Evolutionary conservation across 139 green algal genomes (phyloP), one percentile per base, ranked within the genome.

Genomic region (Picochlorum sp.): DNA sequence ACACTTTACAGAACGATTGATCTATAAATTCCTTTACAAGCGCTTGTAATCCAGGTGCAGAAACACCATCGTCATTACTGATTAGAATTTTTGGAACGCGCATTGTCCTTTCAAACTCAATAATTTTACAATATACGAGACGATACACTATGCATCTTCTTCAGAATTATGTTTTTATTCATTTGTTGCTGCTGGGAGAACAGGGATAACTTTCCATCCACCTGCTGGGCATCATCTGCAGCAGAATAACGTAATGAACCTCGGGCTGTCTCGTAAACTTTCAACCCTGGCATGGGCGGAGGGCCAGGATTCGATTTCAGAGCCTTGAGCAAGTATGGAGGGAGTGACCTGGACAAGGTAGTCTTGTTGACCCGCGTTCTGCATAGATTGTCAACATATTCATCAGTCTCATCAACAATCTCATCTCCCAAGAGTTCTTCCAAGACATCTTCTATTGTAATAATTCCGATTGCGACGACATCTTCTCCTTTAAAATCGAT

Each of bases 51-150:
- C 85, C 85, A 4, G 83, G 79, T 1, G 83, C 85, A 11, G 75
- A 71, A 13, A 92, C 85, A 9, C 85, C 85, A 45, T 92, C 85
- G 55, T 92, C 85, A 45, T 92, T 92, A 34, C 34, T 74, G 5
- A 91, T 57, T 0, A 91, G 64, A 0, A 91, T 60, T 14, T 71
- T 69, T 2, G 67, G 16, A 59, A 20, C 7, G 7, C 20, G 23
- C 51, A 15, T 21, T 59, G 4, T 21, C n/a, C 23, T 59, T 13
- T 59, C 13, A 34, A 15, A 21, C 47, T 2, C 47, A 13, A 41
- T 41, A 41, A 41, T 41, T 41, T 41, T 41, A 41, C 34, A 41
- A 11, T 14, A 41, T 41, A 41, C 34, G 34, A 11, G 8, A 41
- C 34, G 8, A 41, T 11, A 11, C 0, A 41, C 34, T 41, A 41